Evolutionary conservation across 2,329 filamentous ascomycete genomes (phyloP), one percentile per base, ranked within the genome.

Genomic region (Alternaria incomplexa): DNA sequence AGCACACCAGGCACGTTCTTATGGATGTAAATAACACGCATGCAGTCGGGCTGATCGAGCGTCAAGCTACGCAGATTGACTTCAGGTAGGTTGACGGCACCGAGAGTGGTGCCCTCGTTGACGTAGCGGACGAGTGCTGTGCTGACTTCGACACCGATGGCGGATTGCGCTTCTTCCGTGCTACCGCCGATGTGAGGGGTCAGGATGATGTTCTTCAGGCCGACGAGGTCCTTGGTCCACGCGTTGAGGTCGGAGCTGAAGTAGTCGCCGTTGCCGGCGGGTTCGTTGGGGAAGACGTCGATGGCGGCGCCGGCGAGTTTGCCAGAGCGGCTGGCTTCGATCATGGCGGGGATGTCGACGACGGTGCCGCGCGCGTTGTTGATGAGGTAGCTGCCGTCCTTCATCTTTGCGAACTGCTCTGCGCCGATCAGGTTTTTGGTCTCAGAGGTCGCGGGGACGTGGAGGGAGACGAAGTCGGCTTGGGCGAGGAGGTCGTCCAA

Each of bases 131-230:
- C 91, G 56, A 99, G 85, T 44, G 94, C 92, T 51, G 96, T 91
- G 67, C 88, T 89, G 62, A 99, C 96, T 85, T 99, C 96, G 46
- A 96, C 87, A 72, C 96, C 96, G 78, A 99, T 99, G 15, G 96
- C 95, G 62, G 92, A 90, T 83, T 99, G 96, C 6, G 96, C 96
- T 83, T 99, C 96, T 82, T 99, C 96, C 0, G 96, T 99, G 81
- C 93, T 97, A 59, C 96, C 96, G 73, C 96, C 96, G 76, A 99
- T 98, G 80, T 99, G 96, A 22, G 96, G 96, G 2, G 95, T 97
- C 53, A 99, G 86, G 71, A 99, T 97, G 70, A 99, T 85, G 83
- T 99, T 99, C 82, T 90, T 96, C 63, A 98, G 84, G 56, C 87
- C 87, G 57, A 93, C 89, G 51, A 99, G 87, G 65, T 97, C 94